A percentile compares a stretch with the other conserved stretches of the same genome.
phyloP scores from a whole-genome alignment of 2,329 filamentous ascomycete species.

The Aspergillus novofumigatus region DNA sequence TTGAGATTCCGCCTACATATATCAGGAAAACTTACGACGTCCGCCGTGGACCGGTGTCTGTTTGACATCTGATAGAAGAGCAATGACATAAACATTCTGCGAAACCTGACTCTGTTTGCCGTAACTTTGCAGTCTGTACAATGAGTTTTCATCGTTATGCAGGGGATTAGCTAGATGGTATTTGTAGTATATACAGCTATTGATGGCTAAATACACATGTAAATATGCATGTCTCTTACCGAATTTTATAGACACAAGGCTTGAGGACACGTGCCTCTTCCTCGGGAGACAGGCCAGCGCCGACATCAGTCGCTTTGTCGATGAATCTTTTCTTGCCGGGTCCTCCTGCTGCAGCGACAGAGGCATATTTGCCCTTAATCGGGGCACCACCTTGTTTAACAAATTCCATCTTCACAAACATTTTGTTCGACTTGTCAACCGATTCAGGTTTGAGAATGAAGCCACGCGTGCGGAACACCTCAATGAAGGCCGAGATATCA shows the following conservation, averaged over 20 bases:
- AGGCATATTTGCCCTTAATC: constrained; percentile 66
- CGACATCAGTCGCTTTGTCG: constrained; percentile 51
- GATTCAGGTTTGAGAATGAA: constrained; percentile 74
- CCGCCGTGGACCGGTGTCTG: constrained; percentile 13
- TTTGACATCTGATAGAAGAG: constrained; percentile 28
- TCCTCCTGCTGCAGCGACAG: constrained; percentile 28
- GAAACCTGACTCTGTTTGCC: constrained; percentile 1
- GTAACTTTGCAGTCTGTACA: background rate
- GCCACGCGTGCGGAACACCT: constrained; percentile 73
- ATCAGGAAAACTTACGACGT: constrained; percentile 10
- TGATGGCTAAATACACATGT: background rate
- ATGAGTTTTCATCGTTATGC: background rate
- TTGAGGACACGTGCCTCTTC: constrained; percentile 73
- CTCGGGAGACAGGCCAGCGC: constrained; percentile 53
- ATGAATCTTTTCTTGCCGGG: constrained; percentile 52
- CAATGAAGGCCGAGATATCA: constrained; percentile 81
- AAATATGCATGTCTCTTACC: constrained; percentile 45
- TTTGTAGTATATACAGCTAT: background rate
- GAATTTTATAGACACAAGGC: constrained; percentile 92
- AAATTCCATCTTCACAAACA: constrained; percentile 98
- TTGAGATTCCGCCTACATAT: constrained; percentile 13
- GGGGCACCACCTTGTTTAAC: constrained; percentile 71
- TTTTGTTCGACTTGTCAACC: constrained; percentile 84
- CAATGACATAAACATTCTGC: constrained; percentile 21
- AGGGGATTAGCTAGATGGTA: background rate